Percentiles rank a stretch among this genome's conserved stretches.
Evolutionary conservation across 208 protist genomes (phyloP).

Genomic region (Naegleria gruberi): DNA sequence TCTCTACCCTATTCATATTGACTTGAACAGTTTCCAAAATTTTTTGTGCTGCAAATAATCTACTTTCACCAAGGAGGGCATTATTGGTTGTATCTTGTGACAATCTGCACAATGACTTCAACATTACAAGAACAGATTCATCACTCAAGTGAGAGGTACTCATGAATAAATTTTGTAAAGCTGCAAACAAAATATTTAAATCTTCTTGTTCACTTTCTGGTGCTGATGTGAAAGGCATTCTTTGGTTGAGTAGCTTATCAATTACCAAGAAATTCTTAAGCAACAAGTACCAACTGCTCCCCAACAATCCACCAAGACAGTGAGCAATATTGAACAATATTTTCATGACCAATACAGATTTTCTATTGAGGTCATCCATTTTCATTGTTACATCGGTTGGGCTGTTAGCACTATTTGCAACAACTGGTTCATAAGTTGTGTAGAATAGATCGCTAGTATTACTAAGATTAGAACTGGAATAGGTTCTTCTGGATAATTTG

Average conservation of each 20-base stretch:
- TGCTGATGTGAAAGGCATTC: not conserved
- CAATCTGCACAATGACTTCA: conserved; percentile 24
- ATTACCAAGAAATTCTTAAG: conserved; percentile 31
- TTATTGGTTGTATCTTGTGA: conserved; percentile 21
- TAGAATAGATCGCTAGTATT: not conserved
- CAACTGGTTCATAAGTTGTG: not conserved
- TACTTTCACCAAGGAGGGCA: not conserved
- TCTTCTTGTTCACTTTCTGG: conserved; percentile 7
- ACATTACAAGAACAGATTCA: conserved; percentile 17
- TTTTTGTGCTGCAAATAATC: conserved; percentile 23
- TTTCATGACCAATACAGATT: conserved; percentile 32
- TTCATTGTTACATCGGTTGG: not conserved
- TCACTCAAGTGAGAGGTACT: conserved; percentile 19
- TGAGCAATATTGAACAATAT: conserved; percentile 36
- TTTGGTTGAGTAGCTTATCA: not conserved
- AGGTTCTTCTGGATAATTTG: not conserved
- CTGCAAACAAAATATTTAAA: conserved; percentile 12
- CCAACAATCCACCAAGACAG: conserved; percentile 25
- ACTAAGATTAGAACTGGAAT: not conserved
- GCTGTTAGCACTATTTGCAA: not conserved
- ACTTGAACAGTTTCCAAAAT: conserved; percentile 14
- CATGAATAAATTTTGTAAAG: conserved; percentile 26
- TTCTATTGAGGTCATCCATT: not conserved
- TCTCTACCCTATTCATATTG: conserved; percentile 18
- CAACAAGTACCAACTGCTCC: conserved; percentile 27